phyloP scores from a whole-genome alignment of 2,329 filamentous ascomycete genomes.

The Helotiales sp. region DNA sequence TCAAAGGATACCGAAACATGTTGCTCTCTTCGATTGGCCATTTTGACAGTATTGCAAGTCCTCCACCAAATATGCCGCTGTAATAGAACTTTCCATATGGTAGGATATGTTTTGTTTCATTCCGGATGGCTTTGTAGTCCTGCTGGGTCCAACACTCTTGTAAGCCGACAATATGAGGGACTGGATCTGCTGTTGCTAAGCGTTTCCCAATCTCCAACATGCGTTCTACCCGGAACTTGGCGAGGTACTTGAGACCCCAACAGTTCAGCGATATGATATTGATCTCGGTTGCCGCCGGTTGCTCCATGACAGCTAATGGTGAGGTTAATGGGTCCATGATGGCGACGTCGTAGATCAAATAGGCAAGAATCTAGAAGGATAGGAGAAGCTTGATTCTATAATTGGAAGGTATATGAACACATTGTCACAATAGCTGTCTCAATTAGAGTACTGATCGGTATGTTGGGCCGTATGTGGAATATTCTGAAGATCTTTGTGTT shows the following conservation, averaged over 20 bases:
- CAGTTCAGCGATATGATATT: conserved; percentile 89
- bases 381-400: conserved; percentile 13
- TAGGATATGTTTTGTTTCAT: conserved; percentile 69
- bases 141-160: conserved; percentile 93
- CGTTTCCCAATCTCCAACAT: conserved; percentile 81
- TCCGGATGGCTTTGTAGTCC: conserved; percentile 78
- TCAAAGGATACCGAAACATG: conserved; percentile 87
- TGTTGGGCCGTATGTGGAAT: background rate
- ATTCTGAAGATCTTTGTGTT: conserved; percentile 8
- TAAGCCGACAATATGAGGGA: conserved; percentile 84
- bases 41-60: conserved; percentile 82
- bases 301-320: conserved; percentile 25
- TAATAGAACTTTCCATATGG: conserved; percentile 94
- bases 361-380: conserved; percentile 5
- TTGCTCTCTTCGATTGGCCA: conserved; percentile 91
- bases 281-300: conserved; percentile 56
- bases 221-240: conserved; percentile 74
- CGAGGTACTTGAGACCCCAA: conserved; percentile 91
- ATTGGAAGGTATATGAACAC: conserved; percentile 9
- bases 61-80: conserved; percentile 84
- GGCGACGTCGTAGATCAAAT: background rate
- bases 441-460: background rate
- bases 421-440: conserved; percentile 13
- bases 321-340: background rate
- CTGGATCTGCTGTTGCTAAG: conserved; percentile 65